A percentile compares a stretch with the other conserved stretches of the same genome.
Evolutionary conservation across 2,329 filamentous ascomycete species (phyloP).

Genomic region (Penicillium paneum): DNA sequence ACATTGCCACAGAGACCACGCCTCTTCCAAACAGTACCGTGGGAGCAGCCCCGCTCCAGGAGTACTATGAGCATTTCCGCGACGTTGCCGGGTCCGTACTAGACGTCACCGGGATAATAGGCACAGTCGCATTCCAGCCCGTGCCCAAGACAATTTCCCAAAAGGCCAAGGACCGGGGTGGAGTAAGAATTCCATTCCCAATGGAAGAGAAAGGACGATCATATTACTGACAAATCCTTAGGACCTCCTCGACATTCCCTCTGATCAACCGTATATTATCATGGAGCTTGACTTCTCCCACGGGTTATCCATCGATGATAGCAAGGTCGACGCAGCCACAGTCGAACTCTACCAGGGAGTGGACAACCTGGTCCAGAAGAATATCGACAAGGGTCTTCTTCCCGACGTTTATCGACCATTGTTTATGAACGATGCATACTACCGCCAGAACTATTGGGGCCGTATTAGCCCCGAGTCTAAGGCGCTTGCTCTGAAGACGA

Average conservation of each 20-base stretch:
- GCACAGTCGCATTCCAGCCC: slow-evolving; percentile 39
- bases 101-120: slow-evolving; percentile 28
- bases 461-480: slow-evolving; percentile 32
- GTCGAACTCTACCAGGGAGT: slow-evolving; percentile 39
- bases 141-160: slow-evolving; percentile 34
- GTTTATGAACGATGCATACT: slow-evolving; percentile 49
- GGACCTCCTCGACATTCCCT: slow-evolving; percentile 43
- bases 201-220: not conserved
- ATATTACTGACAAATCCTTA: slow-evolving; percentile 10
- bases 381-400: slow-evolving; percentile 34
- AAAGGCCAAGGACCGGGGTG: slow-evolving; percentile 35
- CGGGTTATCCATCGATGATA: slow-evolving; percentile 31
- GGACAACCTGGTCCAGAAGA: slow-evolving; percentile 33
- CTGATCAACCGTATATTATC: slow-evolving; percentile 43
- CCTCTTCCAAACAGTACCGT: slow-evolving; percentile 34
- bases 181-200: slow-evolving; percentile 30
- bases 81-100: slow-evolving; percentile 29
- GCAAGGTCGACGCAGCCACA: slow-evolving; percentile 40
- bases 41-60: slow-evolving; percentile 30
- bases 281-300: slow-evolving; percentile 48
- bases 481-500: slow-evolving; percentile 33
- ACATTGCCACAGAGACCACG: slow-evolving; percentile 40
- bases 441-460: slow-evolving; percentile 45
- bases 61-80: slow-evolving; percentile 34
- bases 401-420: slow-evolving; percentile 44